Conservation (phyloP, 208 protist genomes). For the Acanthamoeba royreba region DNA sequence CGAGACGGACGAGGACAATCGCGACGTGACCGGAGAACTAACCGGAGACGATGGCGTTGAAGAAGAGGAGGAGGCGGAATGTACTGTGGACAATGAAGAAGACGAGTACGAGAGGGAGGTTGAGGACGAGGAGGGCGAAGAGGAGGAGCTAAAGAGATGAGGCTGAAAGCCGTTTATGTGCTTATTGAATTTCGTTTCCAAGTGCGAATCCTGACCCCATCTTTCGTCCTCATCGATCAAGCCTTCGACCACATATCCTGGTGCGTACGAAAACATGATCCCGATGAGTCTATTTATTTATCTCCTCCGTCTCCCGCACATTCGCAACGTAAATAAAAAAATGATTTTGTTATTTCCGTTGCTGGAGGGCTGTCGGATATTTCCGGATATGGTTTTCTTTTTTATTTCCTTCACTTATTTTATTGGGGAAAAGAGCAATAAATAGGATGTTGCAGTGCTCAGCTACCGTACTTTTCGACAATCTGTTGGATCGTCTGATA, state of each 20-base stretch:
- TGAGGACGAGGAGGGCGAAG: not conserved
- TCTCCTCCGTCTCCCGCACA: no score
- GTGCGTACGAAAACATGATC: constrained; percentile 28
- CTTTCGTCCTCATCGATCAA: not conserved
- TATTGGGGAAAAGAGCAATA: no score
- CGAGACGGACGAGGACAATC: not conserved
- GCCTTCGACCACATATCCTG: not conserved
- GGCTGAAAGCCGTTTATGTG: not conserved
- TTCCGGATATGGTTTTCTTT: no score
- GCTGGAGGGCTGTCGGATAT: no score
- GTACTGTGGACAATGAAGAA: not conserved
- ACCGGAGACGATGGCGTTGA: not conserved
- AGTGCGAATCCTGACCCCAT: not conserved
- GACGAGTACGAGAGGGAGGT: not conserved
- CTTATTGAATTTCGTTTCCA: not conserved
- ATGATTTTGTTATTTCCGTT: no score
- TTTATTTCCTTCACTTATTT: no score
- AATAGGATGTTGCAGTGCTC: no score
- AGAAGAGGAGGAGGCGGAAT: not conserved
- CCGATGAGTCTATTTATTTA: no score
- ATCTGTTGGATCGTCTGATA: not conserved
- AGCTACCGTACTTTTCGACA: no score
- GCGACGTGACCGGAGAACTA: no score
- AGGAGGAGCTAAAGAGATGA: not conserved
- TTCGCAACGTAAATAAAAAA: no score